Conservation (phyloP, 306 rosid species). For the Mimosa bimucronata region DNA sequence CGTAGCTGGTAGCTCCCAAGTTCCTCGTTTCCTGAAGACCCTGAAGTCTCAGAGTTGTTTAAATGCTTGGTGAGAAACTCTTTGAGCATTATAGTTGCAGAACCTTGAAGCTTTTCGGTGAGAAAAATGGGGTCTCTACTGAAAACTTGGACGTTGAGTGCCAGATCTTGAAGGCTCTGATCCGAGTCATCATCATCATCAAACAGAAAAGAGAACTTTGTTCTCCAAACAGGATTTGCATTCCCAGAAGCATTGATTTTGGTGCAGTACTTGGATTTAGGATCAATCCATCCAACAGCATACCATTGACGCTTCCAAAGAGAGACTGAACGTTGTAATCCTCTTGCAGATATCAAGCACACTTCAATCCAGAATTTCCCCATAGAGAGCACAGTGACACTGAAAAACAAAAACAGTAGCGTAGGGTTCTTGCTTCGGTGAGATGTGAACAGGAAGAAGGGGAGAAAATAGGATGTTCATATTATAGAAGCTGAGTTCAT, state of each 20-base stretch:
- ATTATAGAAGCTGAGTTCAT: neutral
- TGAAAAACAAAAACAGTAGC: conserved; percentile 34
- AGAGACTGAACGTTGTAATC: conserved; percentile 60
- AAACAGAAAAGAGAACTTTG: conserved; percentile 65
- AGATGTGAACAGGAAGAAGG: conserved; percentile 33
- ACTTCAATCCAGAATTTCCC: conserved; percentile 78
- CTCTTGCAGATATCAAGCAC: conserved; percentile 78
- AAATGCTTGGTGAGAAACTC: conserved; percentile 67
- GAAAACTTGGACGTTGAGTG: conserved; percentile 70
- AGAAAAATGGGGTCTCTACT: conserved; percentile 76
- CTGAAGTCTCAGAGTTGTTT: conserved; percentile 48
- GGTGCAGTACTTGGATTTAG: conserved; percentile 80
- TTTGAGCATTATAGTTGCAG: conserved; percentile 60
- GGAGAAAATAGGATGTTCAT: conserved; percentile 22
- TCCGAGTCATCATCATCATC: conserved; percentile 57
- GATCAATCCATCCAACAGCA: conserved; percentile 85
- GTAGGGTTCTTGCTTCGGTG: conserved; percentile 37
- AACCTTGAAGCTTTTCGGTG: conserved; percentile 71
- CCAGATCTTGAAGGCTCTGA: conserved; percentile 52
- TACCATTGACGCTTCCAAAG: conserved; percentile 86
- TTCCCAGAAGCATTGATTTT: conserved; percentile 73
- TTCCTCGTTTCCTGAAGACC: conserved; percentile 50
- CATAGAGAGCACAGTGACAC: conserved; percentile 46
- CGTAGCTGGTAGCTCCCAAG: conserved; percentile 74
- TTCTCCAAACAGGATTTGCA: conserved; percentile 81